Conservation (phyloP, 73 alveolate species). For the Tetrahymena malaccensis region DNA sequence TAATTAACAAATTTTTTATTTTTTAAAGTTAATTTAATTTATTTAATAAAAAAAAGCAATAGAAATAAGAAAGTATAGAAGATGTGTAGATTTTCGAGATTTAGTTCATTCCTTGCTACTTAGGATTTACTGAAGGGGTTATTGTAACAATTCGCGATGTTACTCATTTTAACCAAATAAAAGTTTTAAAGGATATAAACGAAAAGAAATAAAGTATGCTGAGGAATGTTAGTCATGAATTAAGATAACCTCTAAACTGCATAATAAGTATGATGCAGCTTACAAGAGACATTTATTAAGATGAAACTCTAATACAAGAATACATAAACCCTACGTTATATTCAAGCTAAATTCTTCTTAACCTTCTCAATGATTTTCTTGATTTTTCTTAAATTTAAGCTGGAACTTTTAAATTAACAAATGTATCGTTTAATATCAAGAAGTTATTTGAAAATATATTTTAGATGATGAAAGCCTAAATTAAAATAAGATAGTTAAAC, state of each 20-base stretch:
- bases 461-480: slow-evolving; percentile 19
- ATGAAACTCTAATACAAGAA: not conserved
- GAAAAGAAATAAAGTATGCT: not conserved
- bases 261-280: not conserved
- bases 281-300: not conserved
- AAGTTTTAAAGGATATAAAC: not conserved
- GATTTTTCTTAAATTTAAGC: slow-evolving; percentile 27
- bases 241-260: not conserved
- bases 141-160: not conserved
- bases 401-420: slow-evolving; percentile 16
- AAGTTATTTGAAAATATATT: not conserved
- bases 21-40: not conserved
- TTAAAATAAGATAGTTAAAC: slow-evolving; percentile 1
- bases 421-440: not conserved
- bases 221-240: not conserved
- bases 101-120: not conserved
- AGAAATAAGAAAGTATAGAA: not conserved
- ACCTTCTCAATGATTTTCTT: slow-evolving; percentile 13
- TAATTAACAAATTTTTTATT: not conserved
- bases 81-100: not conserved
- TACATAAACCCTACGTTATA: not conserved
- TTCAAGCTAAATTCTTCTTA: not conserved
- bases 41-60: not conserved
- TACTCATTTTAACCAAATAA: not conserved
- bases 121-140: not conserved